Evolutionary conservation across 352 stramenopile genomes (phyloP).

Genomic region (Phytophthora litchii): DNA sequence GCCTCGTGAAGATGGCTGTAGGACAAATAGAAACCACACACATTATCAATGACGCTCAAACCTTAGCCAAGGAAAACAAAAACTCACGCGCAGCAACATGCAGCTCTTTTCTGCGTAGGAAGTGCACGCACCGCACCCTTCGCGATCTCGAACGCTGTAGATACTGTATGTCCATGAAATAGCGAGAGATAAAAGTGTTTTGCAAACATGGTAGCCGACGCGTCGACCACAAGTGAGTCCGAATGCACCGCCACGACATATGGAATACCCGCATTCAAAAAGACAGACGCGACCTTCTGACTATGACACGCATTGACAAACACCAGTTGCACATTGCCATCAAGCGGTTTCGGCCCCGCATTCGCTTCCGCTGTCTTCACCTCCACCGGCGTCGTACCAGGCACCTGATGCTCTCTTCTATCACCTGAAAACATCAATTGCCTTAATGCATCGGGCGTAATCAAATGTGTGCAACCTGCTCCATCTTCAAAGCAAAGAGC

Average conservation of each 20-base stretch:
- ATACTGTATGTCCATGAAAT: slow-evolving; percentile 74
- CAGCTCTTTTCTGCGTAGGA: slow-evolving; percentile 63
- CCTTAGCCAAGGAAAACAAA: background rate
- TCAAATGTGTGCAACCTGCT: slow-evolving; percentile 72
- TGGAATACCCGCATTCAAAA: slow-evolving; percentile 88
- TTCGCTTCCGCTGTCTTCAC: slow-evolving; percentile 4
- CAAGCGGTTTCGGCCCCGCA: slow-evolving; percentile 20
- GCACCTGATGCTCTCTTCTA: slow-evolving; percentile 23
- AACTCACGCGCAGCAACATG: slow-evolving; percentile 83
- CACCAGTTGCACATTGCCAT: slow-evolving; percentile 62
- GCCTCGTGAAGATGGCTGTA: slow-evolving; percentile 74
- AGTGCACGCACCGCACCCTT: slow-evolving; percentile 70
- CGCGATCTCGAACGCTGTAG: slow-evolving; percentile 75
- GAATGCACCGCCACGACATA: slow-evolving; percentile 91
- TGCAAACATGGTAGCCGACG: slow-evolving; percentile 79
- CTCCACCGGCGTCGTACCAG: slow-evolving; percentile 26
- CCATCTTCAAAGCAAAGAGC: slow-evolving; percentile 85
- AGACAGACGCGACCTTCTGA: slow-evolving; percentile 86
- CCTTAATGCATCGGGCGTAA: slow-evolving; percentile 65
- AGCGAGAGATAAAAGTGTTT: slow-evolving; percentile 88
- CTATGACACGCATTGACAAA: slow-evolving; percentile 90
- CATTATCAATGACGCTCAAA: slow-evolving; percentile 2
- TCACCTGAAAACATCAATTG: slow-evolving; percentile 73
- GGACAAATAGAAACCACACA: background rate
- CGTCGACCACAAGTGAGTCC: slow-evolving; percentile 78